Conservation (phyloP, 2,329 filamentous ascomycete species). For the Cercospora zeina region DNA sequence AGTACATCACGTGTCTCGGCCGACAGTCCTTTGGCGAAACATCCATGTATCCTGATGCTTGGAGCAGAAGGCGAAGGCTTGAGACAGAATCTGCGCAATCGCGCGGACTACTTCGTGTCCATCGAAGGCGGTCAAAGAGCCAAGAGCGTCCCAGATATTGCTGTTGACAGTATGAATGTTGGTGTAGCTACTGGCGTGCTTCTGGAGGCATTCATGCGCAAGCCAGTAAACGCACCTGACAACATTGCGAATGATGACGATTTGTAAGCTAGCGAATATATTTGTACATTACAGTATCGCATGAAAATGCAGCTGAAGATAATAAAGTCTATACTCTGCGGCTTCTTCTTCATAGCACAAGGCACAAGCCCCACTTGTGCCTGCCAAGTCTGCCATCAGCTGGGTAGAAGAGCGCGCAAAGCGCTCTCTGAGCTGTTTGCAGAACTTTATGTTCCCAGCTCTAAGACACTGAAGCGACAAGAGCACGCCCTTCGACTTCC, state of each 20-base stretch:
- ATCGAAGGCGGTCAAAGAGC: conserved; percentile 49
- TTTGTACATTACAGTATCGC: neutral
- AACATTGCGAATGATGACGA: conserved; percentile 3
- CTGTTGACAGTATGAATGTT: conserved; percentile 90
- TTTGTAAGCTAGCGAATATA: neutral
- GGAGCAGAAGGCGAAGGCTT: conserved; percentile 80
- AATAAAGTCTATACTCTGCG: neutral
- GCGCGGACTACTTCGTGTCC: conserved; percentile 63
- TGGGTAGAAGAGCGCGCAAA: neutral
- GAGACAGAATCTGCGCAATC: conserved; percentile 61
- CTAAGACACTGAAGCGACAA: neutral
- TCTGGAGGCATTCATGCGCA: conserved; percentile 61
- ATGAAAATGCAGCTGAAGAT: neutral
- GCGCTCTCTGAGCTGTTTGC: neutral
- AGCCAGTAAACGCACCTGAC: conserved; percentile 21
- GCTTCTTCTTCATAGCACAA: neutral
- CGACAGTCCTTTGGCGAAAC: conserved; percentile 32
- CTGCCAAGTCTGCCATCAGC: conserved; percentile 7
- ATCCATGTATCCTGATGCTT: conserved; percentile 77
- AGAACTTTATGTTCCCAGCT: neutral
- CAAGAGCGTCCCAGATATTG: conserved; percentile 45
- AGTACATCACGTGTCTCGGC: conserved; percentile 26
- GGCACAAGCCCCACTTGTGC: conserved; percentile 4
- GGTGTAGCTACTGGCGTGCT: conserved; percentile 82
- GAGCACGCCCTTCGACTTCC: neutral